Base-by-base conservation (phyloP, 2,329 filamentous ascomycete species). In the Setomelanomma holmii region DNA sequence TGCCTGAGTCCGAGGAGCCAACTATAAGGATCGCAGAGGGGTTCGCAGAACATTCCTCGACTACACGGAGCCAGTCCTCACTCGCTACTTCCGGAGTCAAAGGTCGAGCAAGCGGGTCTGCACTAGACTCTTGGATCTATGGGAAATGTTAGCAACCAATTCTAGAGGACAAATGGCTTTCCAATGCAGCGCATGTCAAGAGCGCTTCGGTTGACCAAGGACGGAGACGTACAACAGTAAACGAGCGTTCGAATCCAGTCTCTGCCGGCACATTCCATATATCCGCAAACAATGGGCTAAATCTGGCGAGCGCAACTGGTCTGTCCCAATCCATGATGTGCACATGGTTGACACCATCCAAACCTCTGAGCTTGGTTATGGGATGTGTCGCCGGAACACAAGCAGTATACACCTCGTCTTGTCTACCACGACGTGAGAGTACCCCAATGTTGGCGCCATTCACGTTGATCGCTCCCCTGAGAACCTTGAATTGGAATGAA, bases 1-100 rank as follows among this genome's bases (percentile, higher is more conserved):
- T 93, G 2, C 89, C 89, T 2, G 89, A 85, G 0, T 84, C 86
- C 58, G 91, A 89, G 0, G 87, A 84, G 0, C 89, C 89, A 43
- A 87, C 87, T 2, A 91, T 76, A 55, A 92, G 77, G 5, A 85
- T 77, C 78, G 76, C 2, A 72, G 72, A 40, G 73, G 68, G 5
- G 64, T 70, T 12, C 66, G 69, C 45, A 24, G 68, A 34, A 71
- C 74, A 42, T 71, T 77, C 10, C 61, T 63, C 30, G 64, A 75
- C 39, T 74, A 71, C 10, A 73, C 79, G 45, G 84, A 64, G 21
- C 78, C 77, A 19, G 80, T 82, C n/a, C 84, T 75, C 88, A 85
- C 87, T 86, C 85, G 63, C 83, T 4, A 84, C 79, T 7, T 83
- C 63, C 16, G 68, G 56, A 22, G 48, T 58, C 5, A 79, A 49